Conservation (phyloP, 2,329 filamentous ascomycete genomes). For the Colletotrichum sp. region DNA sequence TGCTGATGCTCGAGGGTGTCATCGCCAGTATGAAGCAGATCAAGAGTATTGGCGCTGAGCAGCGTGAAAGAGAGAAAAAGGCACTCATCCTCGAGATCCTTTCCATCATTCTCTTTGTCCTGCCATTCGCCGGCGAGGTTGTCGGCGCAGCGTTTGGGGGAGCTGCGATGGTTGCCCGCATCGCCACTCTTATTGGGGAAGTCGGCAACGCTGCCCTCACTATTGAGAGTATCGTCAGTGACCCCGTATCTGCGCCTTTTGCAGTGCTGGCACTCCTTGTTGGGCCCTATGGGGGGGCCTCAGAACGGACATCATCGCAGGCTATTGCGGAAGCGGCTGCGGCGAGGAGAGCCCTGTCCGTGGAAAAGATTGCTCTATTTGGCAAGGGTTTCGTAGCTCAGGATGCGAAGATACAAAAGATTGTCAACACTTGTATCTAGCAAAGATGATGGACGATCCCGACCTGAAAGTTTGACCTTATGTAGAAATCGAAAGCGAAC, state of each 20-base stretch:
- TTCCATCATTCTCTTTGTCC: background rate
- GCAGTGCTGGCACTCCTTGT: accelerated
- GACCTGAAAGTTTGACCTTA: no score
- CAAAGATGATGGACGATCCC: no score
- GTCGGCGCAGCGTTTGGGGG: background rate
- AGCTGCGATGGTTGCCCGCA: background rate
- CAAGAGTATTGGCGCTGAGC: background rate
- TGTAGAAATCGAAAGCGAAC: no score
- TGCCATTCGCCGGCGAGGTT: background rate
- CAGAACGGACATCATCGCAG: background rate
- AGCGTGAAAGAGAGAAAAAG: background rate
- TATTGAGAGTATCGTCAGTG: background rate
- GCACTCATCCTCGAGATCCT: background rate
- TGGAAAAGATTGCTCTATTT: accelerated
- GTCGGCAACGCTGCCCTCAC: background rate
- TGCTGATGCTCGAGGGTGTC: background rate
- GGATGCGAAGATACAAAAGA: background rate
- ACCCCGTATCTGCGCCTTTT: background rate
- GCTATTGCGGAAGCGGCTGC: background rate
- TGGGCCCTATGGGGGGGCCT: background rate
- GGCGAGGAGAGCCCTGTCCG: background rate
- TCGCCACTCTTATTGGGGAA: background rate
- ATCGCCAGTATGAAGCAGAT: background rate
- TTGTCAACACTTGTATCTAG: background rate
- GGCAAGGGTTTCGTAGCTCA: background rate